These are phyloP conservation scores for Punica granatum DNA, from an alignment of 345 rosid genomes.

Conservation along the genomic window DNA sequence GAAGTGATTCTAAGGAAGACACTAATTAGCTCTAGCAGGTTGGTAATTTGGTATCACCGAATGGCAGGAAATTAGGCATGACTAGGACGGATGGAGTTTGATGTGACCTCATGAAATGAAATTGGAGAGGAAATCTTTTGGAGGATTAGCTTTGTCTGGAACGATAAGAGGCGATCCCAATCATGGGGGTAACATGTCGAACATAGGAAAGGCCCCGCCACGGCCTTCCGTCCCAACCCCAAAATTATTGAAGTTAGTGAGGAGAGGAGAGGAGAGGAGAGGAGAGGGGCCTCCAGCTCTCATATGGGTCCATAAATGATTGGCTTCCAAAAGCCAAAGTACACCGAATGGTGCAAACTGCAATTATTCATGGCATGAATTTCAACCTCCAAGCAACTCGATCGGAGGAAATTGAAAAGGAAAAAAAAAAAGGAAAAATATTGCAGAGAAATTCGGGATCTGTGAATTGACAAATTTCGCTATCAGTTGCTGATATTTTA, in stretches of 20 bases:
- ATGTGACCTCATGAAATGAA: neutral
- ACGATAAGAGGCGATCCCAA: conserved; percentile 27
- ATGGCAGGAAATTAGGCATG: neutral
- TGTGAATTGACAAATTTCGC: too few species aligned
- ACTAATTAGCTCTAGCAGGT: too few species aligned
- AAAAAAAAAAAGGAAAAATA: conserved; percentile 13
- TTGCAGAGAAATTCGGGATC: too few species aligned
- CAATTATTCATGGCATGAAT: conserved; percentile 80
- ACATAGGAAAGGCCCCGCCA: conserved; percentile 18
- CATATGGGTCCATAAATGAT: conserved; percentile 47
- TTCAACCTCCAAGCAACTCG: conserved; percentile 41
- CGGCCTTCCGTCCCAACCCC: conserved; percentile 16
- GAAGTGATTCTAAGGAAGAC: too few species aligned
- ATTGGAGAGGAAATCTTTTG: conserved; percentile 10
- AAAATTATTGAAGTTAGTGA: conserved; percentile 31
- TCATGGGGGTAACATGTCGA: conserved; percentile 39
- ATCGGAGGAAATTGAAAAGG: too few species aligned
- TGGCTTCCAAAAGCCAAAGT: conserved; percentile 18
- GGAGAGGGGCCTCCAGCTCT: neutral
- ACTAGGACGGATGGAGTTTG: neutral
- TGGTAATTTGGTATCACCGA: neutral
- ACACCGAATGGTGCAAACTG: conserved; percentile 50
- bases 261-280: conserved; percentile 8
- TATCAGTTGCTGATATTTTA: too few species aligned
- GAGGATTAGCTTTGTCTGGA: conserved; percentile 18